Base-by-base conservation (phyloP, 441 rosid species). In the Jatropha podagrica region DNA sequence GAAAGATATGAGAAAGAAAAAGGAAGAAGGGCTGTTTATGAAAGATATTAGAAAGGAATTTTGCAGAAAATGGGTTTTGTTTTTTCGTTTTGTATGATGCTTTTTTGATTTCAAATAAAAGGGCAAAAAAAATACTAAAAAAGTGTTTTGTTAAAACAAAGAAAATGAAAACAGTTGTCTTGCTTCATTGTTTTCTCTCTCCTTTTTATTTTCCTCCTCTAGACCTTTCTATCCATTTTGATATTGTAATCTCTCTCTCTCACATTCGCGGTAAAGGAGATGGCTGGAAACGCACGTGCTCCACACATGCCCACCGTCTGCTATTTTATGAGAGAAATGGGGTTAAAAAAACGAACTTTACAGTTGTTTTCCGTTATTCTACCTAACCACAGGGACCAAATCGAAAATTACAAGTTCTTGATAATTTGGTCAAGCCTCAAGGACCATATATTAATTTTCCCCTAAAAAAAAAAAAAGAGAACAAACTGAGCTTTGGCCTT, bases 281-380 rank as follows among this genome's bases (percentile, higher is more conserved):
- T 27, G 73, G 67, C 38, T 59, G 14, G 3, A 68, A 23, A 20
- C 23, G 63, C 83, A 77, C 68, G 81, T 77, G 80, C 42, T 15
- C 23, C 41, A 14, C 51, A 54, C 74, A 71, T 81, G 83, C 20
- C 54, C 64, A 41, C 70, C 58, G 61, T n/a, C 38, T 63, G 69
- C 44, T 6, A 37, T 3, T 27, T 11, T n/a, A 32, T 44, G 10
- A 5, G 0, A 9, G 12, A 27, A n/a, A 67, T 42, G 42, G 5
- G 3, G 23, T 14, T 32, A 26, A 27, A 46, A 46, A 54, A 4
- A 37, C 38, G 13, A 9, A 32, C 14, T 49, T 37, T 2, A n/a
- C 15, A 51, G 68, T 40, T 13, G 14, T n/a, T 74, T 55, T 75
- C 32, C 18, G n/a, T 10, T 58, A 67, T 44, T 37, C 46, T 20